Conservation (phyloP, 129 eudicot species). For the Flaveria robusta region DNA sequence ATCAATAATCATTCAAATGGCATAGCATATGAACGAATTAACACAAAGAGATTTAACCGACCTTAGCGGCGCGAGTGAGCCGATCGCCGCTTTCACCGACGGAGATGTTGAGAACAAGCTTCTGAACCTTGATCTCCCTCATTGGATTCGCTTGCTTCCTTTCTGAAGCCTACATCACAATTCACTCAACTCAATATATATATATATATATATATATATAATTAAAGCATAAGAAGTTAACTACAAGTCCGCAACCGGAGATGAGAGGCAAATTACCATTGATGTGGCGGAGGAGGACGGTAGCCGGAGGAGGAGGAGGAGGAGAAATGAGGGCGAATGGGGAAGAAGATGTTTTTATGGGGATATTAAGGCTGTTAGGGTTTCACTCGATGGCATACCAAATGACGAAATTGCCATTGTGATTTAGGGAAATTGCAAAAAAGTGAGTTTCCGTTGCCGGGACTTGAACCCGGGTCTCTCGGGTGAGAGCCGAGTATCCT, state of each 20-base stretch:
- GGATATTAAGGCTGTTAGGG: slow-evolving; percentile 15
- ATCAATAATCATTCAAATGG: slow-evolving; percentile 3
- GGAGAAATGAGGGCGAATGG: neutral
- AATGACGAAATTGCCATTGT: slow-evolving; percentile 10
- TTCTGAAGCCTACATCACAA: slow-evolving; percentile 66
- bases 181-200: neutral
- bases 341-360: slow-evolving; percentile 2
- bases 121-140: slow-evolving; percentile 94
- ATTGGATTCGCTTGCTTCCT: slow-evolving; percentile 73
- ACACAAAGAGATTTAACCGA: neutral
- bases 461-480: slow-evolving; percentile 98
- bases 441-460: slow-evolving; percentile 75
- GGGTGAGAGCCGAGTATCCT: slow-evolving; percentile 99
- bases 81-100: slow-evolving; percentile 95
- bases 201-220: too few species aligned
- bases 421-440: neutral
- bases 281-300: slow-evolving; percentile 26
- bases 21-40: neutral
- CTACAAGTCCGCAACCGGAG: neutral
- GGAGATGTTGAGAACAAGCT: slow-evolving; percentile 89
- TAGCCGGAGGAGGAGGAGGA: neutral
- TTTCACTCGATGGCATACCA: slow-evolving; percentile 1
- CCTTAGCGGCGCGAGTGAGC: slow-evolving; percentile 84
- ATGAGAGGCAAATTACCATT: slow-evolving; percentile 14
- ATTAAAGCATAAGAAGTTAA: neutral